A percentile compares a stretch with the other conserved stretches of the same genome.
These are phyloP conservation scores for Ophiocordyceps camponoti-leonardi DNA, from an alignment of 2,329 filamentous ascomycete genomes.

Conservation along the genomic window DNA sequence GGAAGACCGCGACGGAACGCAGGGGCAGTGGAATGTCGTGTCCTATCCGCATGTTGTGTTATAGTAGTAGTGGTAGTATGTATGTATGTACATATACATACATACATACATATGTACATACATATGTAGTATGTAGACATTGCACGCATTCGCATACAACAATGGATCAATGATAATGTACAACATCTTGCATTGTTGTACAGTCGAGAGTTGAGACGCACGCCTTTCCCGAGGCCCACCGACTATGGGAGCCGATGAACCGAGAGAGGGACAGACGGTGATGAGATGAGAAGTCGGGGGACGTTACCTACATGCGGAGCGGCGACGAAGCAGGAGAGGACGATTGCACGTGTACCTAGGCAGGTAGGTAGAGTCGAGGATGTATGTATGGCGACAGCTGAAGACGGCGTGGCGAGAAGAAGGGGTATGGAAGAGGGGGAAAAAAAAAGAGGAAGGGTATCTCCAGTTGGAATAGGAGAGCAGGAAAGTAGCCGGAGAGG, in stretches of 20 bases:
- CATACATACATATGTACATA: not conserved
- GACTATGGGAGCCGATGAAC: not conserved
- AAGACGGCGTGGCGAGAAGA: not conserved
- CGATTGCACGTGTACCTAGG: no score
- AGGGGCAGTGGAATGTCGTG: conserved; percentile 1
- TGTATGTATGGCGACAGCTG: not conserved
- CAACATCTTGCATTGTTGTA: not conserved
- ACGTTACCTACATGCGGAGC: not conserved
- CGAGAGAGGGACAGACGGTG: not conserved
- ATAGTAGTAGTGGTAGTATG: no score
- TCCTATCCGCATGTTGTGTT: not conserved
- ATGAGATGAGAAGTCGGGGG: not conserved
- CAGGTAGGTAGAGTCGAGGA: not conserved
- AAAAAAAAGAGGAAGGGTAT: not conserved
- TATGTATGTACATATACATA: not conserved
- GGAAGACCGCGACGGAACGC: conserved; percentile 3
- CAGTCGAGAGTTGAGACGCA: not conserved
- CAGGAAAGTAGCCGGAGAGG: not conserved
- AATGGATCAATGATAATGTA: no score
- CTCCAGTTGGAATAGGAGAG: not conserved
- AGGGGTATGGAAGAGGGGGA: not conserved
- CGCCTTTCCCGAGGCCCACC: not conserved
- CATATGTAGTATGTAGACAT: not conserved
- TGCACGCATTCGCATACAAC: no score
- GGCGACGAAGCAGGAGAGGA: no score